Conservation (phyloP, 805 yeast species). For the Saturnispora ahearnii region DNA sequence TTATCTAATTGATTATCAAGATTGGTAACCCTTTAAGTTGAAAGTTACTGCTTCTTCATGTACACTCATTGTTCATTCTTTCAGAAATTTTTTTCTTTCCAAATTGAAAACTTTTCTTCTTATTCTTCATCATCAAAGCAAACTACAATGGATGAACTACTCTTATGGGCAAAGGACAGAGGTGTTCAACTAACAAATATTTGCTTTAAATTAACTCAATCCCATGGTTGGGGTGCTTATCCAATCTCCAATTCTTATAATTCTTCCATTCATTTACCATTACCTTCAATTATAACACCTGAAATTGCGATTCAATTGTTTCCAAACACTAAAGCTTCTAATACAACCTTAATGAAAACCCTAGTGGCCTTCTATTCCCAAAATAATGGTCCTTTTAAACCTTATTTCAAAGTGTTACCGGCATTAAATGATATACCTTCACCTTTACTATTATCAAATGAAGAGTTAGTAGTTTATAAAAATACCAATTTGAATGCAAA, state of each 20-base stretch:
- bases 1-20: too few relatives aligned
- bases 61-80: not conserved
- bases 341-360: constrained; percentile 7
- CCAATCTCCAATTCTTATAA: not conserved
- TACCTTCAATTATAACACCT: constrained; percentile 19
- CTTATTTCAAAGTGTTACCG: constrained; percentile 45
- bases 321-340: not conserved
- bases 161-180: constrained; percentile 3
- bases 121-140: not conserved
- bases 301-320: constrained; percentile 16
- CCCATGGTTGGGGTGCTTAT: constrained; percentile 29
- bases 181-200: not conserved
- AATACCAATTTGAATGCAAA: constrained; percentile 52
- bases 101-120: not conserved
- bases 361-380: constrained; percentile 14
- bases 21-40: too few relatives aligned
- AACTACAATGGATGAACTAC: not conserved
- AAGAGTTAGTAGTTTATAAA: constrained; percentile 31
- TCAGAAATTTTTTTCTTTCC: not conserved
- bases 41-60: too few relatives aligned
- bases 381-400: constrained; percentile 11
- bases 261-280: constrained; percentile 15
- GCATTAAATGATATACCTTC: constrained; percentile 35
- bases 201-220: constrained; percentile 16
- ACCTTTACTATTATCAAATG: constrained; percentile 54